A percentile compares a stretch with the other conserved stretches of the same genome.
These are phyloP conservation scores for Tetrapisispora iriomotensis DNA, from an alignment of 805 yeast species.

Conservation along the genomic window DNA sequence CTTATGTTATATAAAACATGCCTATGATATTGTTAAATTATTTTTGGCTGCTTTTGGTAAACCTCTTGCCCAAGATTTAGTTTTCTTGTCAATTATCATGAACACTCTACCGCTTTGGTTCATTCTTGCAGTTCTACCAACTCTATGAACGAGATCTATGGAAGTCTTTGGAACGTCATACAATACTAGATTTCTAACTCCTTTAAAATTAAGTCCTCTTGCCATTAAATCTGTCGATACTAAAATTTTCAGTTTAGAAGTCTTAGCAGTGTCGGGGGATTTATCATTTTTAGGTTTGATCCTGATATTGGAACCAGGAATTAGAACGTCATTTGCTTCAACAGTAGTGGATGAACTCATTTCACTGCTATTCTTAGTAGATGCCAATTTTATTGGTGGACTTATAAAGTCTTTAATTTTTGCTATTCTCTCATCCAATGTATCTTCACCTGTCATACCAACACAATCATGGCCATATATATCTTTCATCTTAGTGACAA, in stretches of 20 bases:
- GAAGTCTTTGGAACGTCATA: constrained; percentile 81
- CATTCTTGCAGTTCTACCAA: constrained; percentile 93
- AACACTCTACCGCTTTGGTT: constrained; percentile 82
- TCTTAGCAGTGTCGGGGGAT: background rate
- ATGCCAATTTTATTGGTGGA: constrained; percentile 36
- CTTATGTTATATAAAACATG: background rate
- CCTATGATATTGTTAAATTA: constrained; percentile 30
- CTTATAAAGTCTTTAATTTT: constrained; percentile 54
- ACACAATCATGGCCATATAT: constrained; percentile 49
- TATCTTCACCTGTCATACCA: constrained; percentile 59
- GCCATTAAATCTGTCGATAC: constrained; percentile 85
- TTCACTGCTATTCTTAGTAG: too few relatives aligned
- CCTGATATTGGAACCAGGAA: constrained; percentile 31
- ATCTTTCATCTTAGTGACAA: constrained; percentile 44
- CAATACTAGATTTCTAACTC: constrained; percentile 69
- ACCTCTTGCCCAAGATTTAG: constrained; percentile 76
- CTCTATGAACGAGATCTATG: constrained; percentile 79
- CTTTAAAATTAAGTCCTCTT: constrained; percentile 79
- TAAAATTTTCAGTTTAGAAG: constrained; percentile 45
- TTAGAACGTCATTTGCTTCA: constrained; percentile 4
- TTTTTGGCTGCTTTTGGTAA: constrained; percentile 58
- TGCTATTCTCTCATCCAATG: constrained; percentile 46
- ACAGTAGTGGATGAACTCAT: background rate
- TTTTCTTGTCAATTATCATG: constrained; percentile 56
- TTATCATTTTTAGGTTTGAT: constrained; percentile 5